These are phyloP conservation scores for Citrus sinensis DNA, from an alignment of 345 rosid genomes.

Conservation along the genomic window DNA sequence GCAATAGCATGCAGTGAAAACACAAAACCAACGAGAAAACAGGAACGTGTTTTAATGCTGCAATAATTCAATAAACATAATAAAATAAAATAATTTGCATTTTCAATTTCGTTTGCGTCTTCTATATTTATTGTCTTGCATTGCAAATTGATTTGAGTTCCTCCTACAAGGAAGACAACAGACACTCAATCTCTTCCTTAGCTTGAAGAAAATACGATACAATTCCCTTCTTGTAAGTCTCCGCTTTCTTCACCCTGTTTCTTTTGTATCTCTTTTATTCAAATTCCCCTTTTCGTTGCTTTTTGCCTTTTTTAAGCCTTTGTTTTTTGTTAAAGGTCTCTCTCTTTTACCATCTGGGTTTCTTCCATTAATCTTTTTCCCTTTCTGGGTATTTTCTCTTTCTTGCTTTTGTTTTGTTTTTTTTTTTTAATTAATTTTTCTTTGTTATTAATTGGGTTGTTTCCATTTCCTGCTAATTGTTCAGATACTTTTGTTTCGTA, in stretches of 20 bases:
- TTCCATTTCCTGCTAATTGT: constrained; percentile 13
- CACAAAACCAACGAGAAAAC: constrained; percentile 8
- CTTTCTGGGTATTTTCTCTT: constrained; percentile 17
- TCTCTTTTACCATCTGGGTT: constrained; percentile 31
- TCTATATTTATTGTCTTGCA: neutral
- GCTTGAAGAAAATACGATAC: constrained; percentile 50
- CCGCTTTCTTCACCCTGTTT: constrained; percentile 27
- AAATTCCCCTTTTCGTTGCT: neutral
- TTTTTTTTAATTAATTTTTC: constrained; percentile 7
- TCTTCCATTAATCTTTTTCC: neutral
- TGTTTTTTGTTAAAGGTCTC: constrained; percentile 20
- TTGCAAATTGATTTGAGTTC: constrained; percentile 22
- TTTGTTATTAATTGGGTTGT: constrained; percentile 29
- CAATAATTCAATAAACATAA: neutral
- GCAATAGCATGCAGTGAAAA: neutral
- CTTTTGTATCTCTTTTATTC: constrained; percentile 8
- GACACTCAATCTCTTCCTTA: constrained; percentile 47
- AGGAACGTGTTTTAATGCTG: constrained; percentile 14
- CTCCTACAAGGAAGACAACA: constrained; percentile 13
- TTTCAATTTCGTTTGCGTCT: neutral
- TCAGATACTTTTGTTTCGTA: neutral
- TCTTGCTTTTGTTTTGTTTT: constrained; percentile 1
- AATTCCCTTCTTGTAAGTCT: constrained; percentile 68
- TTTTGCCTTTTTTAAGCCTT: neutral
- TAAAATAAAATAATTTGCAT: neutral